Evolutionary conservation across 2,329 filamentous ascomycete genomes (phyloP).

Genomic region (Colletotrichum kahawae): DNA sequence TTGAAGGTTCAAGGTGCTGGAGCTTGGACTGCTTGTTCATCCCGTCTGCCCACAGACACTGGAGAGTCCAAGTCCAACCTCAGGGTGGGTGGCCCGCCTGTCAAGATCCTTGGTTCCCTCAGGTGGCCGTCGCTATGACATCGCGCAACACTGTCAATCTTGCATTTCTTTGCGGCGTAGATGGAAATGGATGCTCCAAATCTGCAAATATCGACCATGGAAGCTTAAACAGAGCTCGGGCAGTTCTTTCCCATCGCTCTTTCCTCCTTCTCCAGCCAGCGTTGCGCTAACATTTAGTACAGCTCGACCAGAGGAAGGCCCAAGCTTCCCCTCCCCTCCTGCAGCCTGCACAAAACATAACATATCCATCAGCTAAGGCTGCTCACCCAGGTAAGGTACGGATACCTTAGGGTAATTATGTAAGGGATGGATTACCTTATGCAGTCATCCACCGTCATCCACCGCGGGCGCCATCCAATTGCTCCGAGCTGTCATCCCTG

Average conservation of each 20-base stretch:
- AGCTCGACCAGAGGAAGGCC: neutral
- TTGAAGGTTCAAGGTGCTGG: neutral
- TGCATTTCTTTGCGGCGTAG: neutral
- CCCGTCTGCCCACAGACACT: neutral
- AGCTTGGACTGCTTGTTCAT: neutral
- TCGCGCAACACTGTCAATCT: neutral
- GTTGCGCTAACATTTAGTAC: neutral
- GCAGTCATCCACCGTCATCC: neutral
- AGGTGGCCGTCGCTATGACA: neutral
- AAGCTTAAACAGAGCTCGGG: neutral
- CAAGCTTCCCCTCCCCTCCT: neutral
- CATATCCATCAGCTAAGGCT: neutral
- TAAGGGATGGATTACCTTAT: neutral
- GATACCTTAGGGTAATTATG: neutral
- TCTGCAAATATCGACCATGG: neutral
- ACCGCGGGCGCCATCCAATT: neutral
- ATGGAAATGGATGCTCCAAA: neutral
- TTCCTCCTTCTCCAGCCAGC: neutral
- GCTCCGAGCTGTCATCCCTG: slow-evolving; percentile 6
- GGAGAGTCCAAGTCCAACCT: neutral
- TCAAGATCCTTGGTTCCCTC: neutral
- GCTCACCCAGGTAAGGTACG: too few relatives aligned
- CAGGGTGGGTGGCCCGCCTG: neutral
- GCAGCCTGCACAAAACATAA: neutral
- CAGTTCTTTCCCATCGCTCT: neutral